phyloP scores from a whole-genome alignment of 1,284 basidiomycete species.

The Trichosporon sp. region DNA sequence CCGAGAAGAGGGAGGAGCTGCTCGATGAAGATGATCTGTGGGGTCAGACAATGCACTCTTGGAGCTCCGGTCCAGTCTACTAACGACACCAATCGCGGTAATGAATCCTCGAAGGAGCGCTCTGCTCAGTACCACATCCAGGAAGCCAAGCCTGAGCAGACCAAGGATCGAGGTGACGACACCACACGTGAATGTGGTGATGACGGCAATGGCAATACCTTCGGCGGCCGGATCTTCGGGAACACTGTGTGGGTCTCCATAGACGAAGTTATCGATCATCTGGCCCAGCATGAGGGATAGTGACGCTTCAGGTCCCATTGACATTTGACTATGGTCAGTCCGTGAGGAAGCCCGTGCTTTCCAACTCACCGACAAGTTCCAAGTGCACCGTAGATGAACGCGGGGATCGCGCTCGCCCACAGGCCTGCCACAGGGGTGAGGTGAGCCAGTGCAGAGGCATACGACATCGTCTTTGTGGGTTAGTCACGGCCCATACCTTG shows the following conservation, averaged over 20 bases:
- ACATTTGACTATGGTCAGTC: constrained; percentile 46
- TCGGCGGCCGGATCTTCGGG: constrained; percentile 53
- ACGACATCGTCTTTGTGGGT: constrained; percentile 61
- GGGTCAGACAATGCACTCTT: constrained; percentile 39
- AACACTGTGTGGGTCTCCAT: constrained; percentile 57
- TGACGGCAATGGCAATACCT: constrained; percentile 56
- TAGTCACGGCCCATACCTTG: background rate
- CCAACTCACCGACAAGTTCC: constrained; percentile 60
- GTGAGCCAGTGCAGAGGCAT: constrained; percentile 77
- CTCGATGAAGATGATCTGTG: constrained; percentile 55
- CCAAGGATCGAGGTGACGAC: constrained; percentile 79
- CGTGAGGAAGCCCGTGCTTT: background rate
- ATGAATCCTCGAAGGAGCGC: constrained; percentile 76
- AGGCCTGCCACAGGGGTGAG: constrained; percentile 75
- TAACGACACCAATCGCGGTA: constrained; percentile 45
- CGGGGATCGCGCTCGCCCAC: constrained; percentile 75
- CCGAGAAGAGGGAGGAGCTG: constrained; percentile 61
- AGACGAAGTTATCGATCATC: constrained; percentile 64
- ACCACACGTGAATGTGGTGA: constrained; percentile 82
- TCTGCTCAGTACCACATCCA: constrained; percentile 88
- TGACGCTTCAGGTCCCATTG: constrained; percentile 80
- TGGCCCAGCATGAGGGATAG: constrained; percentile 84
- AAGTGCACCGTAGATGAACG: constrained; percentile 73
- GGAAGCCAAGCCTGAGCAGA: constrained; percentile 81
- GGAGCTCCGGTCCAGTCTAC: constrained; percentile 10